These are phyloP conservation scores for Solanum chmielewskii DNA, from an alignment of 257 asterid genomes.

Conservation along the genomic window DNA sequence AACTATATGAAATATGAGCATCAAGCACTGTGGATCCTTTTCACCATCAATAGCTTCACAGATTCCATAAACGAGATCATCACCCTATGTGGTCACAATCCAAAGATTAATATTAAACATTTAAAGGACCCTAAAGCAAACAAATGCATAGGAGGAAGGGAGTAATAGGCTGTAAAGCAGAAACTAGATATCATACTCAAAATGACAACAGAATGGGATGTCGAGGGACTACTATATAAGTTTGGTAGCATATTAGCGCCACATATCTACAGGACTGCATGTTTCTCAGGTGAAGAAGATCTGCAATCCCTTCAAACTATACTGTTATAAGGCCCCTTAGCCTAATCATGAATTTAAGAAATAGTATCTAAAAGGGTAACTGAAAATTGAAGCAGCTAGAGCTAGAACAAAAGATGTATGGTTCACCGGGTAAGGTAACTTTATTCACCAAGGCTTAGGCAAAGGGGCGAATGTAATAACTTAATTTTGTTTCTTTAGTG, in stretches of 20 bases:
- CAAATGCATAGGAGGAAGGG: not conserved
- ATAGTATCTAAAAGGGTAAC: not conserved
- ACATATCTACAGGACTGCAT: not conserved
- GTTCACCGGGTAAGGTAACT: not conserved
- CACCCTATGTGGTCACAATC: slow-evolving; percentile 45
- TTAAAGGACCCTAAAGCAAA: not conserved
- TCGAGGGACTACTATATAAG: not conserved
- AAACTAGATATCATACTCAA: not conserved
- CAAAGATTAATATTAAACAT: not conserved
- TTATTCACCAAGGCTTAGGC: not conserved
- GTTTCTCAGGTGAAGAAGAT: not conserved
- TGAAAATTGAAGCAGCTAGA: not conserved
- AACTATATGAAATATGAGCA: slow-evolving; percentile 56
- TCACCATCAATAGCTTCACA: slow-evolving; percentile 86
- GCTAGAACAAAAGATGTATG: not conserved
- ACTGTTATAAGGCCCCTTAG: not conserved
- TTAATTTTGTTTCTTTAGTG: not conserved
- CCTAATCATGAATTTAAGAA: not conserved
- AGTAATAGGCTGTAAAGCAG: not conserved
- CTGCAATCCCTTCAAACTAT: not conserved
- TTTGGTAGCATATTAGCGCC: not conserved
- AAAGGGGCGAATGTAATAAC: not conserved
- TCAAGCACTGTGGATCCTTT: slow-evolving; percentile 84
- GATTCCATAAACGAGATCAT: slow-evolving; percentile 56
- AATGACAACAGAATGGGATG: not conserved